phyloP scores from a whole-genome alignment of 345 rosid genomes.

The Gossypium raimondii region DNA sequence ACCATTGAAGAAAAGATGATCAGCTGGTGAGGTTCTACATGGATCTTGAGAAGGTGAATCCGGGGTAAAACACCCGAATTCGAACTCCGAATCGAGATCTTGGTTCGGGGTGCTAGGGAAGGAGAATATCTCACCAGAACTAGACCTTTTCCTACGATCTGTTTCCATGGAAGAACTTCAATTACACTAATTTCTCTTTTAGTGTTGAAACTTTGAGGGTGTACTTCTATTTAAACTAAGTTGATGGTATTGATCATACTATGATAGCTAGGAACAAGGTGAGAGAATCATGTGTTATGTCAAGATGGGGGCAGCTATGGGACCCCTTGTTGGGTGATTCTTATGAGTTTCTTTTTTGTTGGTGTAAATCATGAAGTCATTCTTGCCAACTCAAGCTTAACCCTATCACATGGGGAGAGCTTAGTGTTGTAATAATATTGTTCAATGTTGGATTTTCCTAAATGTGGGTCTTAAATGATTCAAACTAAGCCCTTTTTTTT shows the following conservation, averaged over 20 bases:
- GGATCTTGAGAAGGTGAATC: constrained; percentile 52
- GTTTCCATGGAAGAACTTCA: not conserved
- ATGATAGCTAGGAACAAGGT: constrained; percentile 9
- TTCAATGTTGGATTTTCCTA: not conserved
- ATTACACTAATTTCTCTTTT: not conserved
- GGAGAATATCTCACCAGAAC: constrained; percentile 31
- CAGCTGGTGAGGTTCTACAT: constrained; percentile 66
- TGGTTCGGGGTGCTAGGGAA: constrained; percentile 38
- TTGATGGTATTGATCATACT: not conserved
- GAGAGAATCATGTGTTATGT: constrained; percentile 13
- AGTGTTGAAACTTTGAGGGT: not conserved
- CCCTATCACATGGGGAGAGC: constrained; percentile 7
- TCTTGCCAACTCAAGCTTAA: constrained; percentile 11
- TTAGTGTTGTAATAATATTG: constrained; percentile 7
- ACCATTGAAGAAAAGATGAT: constrained; percentile 77
- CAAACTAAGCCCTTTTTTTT: not conserved
- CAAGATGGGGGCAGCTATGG: constrained; percentile 10
- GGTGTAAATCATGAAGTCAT: constrained; percentile 5
- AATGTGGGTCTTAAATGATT: not conserved
- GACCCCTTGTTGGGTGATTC: constrained; percentile 13
- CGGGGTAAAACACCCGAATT: constrained; percentile 60
- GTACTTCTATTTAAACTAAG: not conserved
- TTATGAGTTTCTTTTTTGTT: not conserved
- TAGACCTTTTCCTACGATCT: constrained; percentile 4
- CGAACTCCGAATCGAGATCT: constrained; percentile 51